Percentiles rank a stretch among this genome's conserved stretches.
These are phyloP conservation scores for Ophiosphaerella narmari DNA, from an alignment of 2,329 filamentous ascomycete genomes.

Conservation along the genomic window DNA sequence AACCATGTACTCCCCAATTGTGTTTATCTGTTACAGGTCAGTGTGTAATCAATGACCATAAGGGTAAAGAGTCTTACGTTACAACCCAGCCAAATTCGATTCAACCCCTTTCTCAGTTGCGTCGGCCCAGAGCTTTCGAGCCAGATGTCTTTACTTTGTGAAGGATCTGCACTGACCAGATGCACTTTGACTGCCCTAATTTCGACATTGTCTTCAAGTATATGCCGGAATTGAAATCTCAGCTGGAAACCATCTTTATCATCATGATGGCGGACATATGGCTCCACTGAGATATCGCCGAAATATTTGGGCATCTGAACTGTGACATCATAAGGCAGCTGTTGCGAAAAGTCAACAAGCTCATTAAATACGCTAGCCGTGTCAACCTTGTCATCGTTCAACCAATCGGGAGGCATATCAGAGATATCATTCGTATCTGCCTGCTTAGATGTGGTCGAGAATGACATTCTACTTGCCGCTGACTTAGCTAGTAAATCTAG, in stretches of 20 bases:
- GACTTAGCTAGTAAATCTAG: constrained; percentile 75
- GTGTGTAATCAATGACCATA: constrained; percentile 1
- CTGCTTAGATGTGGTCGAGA: constrained; percentile 26
- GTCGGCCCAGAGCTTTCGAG: constrained; percentile 57
- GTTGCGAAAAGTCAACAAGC: constrained; percentile 54
- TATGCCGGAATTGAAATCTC: constrained; percentile 68
- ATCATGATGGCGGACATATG: constrained; percentile 70
- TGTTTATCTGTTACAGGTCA: constrained; percentile 58
- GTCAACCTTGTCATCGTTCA: constrained; percentile 47
- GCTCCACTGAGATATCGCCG: constrained; percentile 68
- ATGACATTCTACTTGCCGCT: constrained; percentile 45
- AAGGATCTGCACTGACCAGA: constrained; percentile 61
- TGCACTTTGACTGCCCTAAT: constrained; percentile 69
- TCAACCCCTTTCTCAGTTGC: constrained; percentile 61
- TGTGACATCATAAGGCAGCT: constrained; percentile 64
- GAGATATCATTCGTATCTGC: constrained; percentile 9
- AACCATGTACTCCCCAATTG: constrained; percentile 75
- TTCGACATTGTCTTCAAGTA: constrained; percentile 72
- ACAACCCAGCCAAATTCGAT: constrained; percentile 57
- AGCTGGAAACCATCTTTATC: constrained; percentile 77
- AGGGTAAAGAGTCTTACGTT: constrained; percentile 34
- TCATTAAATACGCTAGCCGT: constrained; percentile 46
- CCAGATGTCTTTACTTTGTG: constrained; percentile 69
- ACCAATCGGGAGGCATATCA: constrained; percentile 32
- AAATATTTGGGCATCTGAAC: constrained; percentile 77